Evolutionary conservation across 1,139 yeast genomes (phyloP), one percentile per base, ranked within the genome.

Genomic region (Nadsonia commutata): DNA sequence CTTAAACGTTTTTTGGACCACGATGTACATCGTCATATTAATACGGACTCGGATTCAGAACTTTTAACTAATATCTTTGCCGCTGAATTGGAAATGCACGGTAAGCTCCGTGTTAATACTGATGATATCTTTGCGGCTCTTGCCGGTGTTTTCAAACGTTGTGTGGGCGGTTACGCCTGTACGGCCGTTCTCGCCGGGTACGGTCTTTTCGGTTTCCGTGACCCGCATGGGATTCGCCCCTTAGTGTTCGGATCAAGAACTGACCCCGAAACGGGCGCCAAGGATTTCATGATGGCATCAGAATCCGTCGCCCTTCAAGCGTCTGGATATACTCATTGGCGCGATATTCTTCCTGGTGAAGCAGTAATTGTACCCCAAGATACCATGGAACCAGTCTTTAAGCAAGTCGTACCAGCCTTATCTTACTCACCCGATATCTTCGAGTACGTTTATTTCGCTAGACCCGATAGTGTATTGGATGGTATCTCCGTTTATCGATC

Each of bases 161-260:
- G 90, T 51, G 78, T 95, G 59, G 98, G 98, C 49, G 97, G 96
- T 18, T 90, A 85, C 61, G 96, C 98, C 1, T 86, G 96, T 67
- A 76, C 82, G 39, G 94, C 94, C 46, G 78, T 90, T 83, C 69
- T 90, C 49, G 97, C 98, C 2, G 98, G 98, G 40, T 93, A 81
- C 64, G 97, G 96, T 43, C 60, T 90, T 49, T 77, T 90, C 58
- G 98, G 97, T 1, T 93, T 90, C 70, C 76, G 98, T 61, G 98
- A 90, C 64, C 95, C 98, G 27, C 81, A 90, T 58, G 98, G 97
- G 48, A 85, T 90, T 54, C 76, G 98, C 59, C 98, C 98, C 2
- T 68, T 90, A 46, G 71, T 86, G 39, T 73, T 76, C 52, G 98
- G 98, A 45, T 86, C 81, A 63, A 74, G 98, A 55, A 13, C n/a